Evolutionary conservation across 257 asterid species (phyloP), one percentile per base, ranked within the genome.

Genomic region (Solanum pennellii): DNA sequence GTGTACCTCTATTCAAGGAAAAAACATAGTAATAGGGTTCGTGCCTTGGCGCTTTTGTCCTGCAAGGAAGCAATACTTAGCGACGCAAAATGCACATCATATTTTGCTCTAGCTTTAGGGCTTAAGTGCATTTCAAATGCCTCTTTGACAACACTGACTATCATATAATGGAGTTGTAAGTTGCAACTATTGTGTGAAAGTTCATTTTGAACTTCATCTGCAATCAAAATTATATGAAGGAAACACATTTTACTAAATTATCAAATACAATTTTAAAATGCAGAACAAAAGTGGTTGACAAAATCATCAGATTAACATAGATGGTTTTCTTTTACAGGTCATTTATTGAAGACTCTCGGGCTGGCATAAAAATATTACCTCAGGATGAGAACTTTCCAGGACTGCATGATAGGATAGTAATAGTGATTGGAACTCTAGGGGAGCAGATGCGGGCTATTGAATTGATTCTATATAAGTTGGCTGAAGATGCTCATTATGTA

Each of bases 381-480:
- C 98, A 94, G 90, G 99, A 96, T 90, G 90, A 89, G 86, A 91
- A 88, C 90, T 94, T 89, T 87, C 98, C 99, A 69, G 99, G 98
- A 87, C 90, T 96, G 91, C 98, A 94, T 91, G 99, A 96, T 90
- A 93, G 99, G 88, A 88, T 96, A 87, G 98, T 96, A 87, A 93
- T 95, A 16, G 95, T 96, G 82, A 80, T 90, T 85, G 99, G 99
- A 82, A 90, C 94, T 88, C 88, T 95, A 83, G 95, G 88, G 20
- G 96, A 91, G 80, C 99, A 95, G 92, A 90, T 96, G 94, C 93
- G 92, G 86, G 99, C 98, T 15, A 87, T 95, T 86, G 98, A 96
- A 87, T 92, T 96, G 91, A 93, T 96, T 90, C 91, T 96, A n/a
- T 87, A 92, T 90, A 96, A 96, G 92, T 91, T 96, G 93, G 93